Evolutionary conservation across 495 filamentous ascomycete species (phyloP), one percentile per base, ranked within the genome.

Genomic region (Talaromyces trachyspermus): DNA sequence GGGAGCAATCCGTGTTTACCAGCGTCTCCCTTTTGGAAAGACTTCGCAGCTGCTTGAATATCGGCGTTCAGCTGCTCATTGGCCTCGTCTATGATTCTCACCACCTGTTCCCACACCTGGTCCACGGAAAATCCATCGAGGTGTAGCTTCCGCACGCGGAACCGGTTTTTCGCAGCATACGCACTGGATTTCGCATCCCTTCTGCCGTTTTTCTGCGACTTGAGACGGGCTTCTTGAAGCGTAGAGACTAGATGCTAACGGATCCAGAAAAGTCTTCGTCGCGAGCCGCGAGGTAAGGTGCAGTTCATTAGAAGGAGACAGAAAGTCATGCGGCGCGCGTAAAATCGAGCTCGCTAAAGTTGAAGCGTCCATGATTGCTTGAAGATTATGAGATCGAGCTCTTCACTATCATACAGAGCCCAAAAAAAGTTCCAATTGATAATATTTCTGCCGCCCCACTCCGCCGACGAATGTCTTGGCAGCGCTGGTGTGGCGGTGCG

Each of bases 61-160:
- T 51, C 43, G 5, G 37, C 2, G 27, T 83, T 72, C 8, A 75
- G 54, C 49, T 80, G 72, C 10, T 70, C 57, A 40, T 69, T 73
- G 19, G 70, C 65, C 3, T 73, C 75, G 56, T 78, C 70, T 46
- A 92, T 75, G 17, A 98, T 85, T 59, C 85, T 79, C 52, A 76
- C 82, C 4, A 88, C 88, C 65, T 98, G 92, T 59, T 95, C 88
- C 88, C 90, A 97, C 14, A 98, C 80, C 66, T 97, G 92, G 37
- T 81, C 80, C 18, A 85, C 80, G 49, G 82, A 85, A 63, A 98
- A 95, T 0, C 91, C 92, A 22, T 95, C 83, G 23, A 86, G 71
- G 62, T 97, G 83, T 17, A 98, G 64, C 62, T 85, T 84, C 56
- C 83, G 77, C 49, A 91, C 65, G 51, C 84, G 85, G 49, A 91